Evolutionary conservation across 2,329 filamentous ascomycete species (phyloP).

Genomic region (Dactylellina haptotyla): DNA sequence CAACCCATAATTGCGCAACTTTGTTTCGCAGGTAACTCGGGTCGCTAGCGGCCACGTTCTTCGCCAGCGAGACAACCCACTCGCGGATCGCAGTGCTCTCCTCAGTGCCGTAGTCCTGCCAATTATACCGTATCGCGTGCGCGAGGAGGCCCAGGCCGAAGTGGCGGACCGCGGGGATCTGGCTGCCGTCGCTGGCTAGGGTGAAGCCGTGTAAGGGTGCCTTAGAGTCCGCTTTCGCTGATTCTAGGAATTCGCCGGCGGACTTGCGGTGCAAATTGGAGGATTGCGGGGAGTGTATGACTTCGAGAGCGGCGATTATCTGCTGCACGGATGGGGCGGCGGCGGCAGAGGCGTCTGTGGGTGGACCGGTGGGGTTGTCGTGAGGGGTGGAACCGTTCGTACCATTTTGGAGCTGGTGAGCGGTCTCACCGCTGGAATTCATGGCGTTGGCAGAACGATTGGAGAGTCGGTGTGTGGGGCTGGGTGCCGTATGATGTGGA

Average conservation of each 20-base stretch:
- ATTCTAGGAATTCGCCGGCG: slow-evolving; percentile 85
- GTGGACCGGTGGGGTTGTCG: too few species aligned
- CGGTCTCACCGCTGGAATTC: slow-evolving; percentile 25
- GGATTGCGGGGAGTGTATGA: slow-evolving; percentile 84
- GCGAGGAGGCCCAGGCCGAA: slow-evolving; percentile 93
- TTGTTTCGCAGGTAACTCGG: slow-evolving; percentile 90
- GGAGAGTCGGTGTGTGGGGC: background rate
- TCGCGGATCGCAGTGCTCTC: slow-evolving; percentile 75
- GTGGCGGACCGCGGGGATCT: slow-evolving; percentile 85
- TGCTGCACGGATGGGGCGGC: slow-evolving; percentile 65
- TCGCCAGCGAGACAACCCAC: slow-evolving; percentile 82
- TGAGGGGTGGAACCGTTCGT: slow-evolving; percentile 35
- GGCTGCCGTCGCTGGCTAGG: slow-evolving; percentile 78
- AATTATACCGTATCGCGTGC: slow-evolving; percentile 85
- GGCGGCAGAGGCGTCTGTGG: background rate
- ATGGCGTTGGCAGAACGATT: background rate
- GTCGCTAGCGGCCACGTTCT: slow-evolving; percentile 75
- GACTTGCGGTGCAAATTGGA: slow-evolving; percentile 82
- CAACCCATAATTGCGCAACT: slow-evolving; percentile 91
- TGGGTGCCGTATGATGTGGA: background rate
- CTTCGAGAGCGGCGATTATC: slow-evolving; percentile 84
- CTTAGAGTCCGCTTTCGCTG: slow-evolving; percentile 79
- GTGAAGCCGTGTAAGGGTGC: slow-evolving; percentile 86
- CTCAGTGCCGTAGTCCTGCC: slow-evolving; percentile 75
- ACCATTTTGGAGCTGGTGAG: slow-evolving; percentile 26